Percentiles rank a stretch among this genome's conserved stretches.
phyloP scores from a whole-genome alignment of 106 monocot genomes.

The Cymbidium sinense region DNA sequence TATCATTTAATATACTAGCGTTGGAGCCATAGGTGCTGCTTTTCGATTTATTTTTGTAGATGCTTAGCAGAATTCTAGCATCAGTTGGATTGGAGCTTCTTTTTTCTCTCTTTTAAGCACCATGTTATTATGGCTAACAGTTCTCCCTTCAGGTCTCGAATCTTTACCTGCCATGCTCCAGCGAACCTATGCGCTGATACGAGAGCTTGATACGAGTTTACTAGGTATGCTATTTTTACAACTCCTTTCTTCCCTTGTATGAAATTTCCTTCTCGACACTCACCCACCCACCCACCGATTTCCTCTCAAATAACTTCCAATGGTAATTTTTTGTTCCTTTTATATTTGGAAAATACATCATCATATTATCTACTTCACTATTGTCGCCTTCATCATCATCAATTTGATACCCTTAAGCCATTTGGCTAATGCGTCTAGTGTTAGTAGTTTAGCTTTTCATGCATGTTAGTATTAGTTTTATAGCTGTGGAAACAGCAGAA shows the following conservation, averaged over 20 bases:
- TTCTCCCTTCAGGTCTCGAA: conserved; percentile 49
- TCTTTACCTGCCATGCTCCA: conserved; percentile 63
- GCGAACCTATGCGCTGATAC: conserved; percentile 52
- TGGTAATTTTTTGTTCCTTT: not conserved
- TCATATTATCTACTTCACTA: not conserved
- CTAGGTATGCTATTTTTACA: conserved; percentile 27
- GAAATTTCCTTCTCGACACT: not conserved
- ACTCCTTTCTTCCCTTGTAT: not conserved
- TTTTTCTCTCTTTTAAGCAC: not conserved
- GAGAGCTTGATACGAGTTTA: conserved; percentile 65
- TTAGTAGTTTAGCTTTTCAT: not conserved
- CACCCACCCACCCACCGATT: not conserved
- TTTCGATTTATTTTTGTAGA: not conserved
- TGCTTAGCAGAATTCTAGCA: not conserved
- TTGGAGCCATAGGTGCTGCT: not conserved
- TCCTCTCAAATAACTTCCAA: not conserved
- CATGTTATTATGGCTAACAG: not conserved
- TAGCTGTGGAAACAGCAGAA: not conserved
- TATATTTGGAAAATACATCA: not conserved
- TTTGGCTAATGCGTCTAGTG: not conserved
- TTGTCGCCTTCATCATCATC: not conserved
- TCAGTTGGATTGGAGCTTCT: not conserved
- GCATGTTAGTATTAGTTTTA: not conserved
- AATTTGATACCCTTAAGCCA: not conserved
- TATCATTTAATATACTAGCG: not conserved